These are phyloP conservation scores for Pseudevernia furfuracea DNA, from an alignment of 495 filamentous ascomycete species.

Conservation along the genomic window DNA sequence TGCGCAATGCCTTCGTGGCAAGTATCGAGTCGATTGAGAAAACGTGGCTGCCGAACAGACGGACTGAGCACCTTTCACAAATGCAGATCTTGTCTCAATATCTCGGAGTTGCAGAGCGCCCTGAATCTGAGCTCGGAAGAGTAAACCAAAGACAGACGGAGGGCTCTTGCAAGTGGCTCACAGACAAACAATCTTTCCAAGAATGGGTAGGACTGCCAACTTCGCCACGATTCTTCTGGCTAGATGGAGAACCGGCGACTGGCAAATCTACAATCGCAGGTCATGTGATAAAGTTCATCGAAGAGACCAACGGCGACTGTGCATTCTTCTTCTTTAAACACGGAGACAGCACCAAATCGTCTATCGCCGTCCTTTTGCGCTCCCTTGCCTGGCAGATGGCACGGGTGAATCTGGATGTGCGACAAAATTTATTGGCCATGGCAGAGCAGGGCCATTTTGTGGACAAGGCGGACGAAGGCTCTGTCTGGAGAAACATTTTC, in stretches of 20 bases:
- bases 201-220: slow-evolving; percentile 25
- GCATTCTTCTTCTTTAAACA: neutral
- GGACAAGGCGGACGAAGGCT: neutral
- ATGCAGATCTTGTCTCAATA: slow-evolving; percentile 26
- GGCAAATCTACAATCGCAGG: slow-evolving; percentile 34
- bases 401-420: neutral
- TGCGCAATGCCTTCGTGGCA: slow-evolving; percentile 31
- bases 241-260: slow-evolving; percentile 29
- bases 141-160: slow-evolving; percentile 29
- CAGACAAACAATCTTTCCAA: slow-evolving; percentile 22
- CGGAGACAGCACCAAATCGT: neutral
- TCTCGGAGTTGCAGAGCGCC: slow-evolving; percentile 25
- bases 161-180: slow-evolving; percentile 33
- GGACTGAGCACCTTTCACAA: neutral
- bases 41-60: neutral
- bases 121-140: slow-evolving; percentile 30
- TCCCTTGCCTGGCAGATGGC: neutral
- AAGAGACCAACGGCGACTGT: neutral
- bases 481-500: neutral
- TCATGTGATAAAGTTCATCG: neutral
- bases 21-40: slow-evolving; percentile 12
- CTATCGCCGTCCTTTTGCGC: neutral
- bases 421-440: neutral
- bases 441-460: neutral
- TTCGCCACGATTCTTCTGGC: slow-evolving; percentile 29